Evolutionary conservation across 176 grass and related monocot species (phyloP), one percentile per base, ranked within the genome.

Genomic region (Lolium multiflorum): DNA sequence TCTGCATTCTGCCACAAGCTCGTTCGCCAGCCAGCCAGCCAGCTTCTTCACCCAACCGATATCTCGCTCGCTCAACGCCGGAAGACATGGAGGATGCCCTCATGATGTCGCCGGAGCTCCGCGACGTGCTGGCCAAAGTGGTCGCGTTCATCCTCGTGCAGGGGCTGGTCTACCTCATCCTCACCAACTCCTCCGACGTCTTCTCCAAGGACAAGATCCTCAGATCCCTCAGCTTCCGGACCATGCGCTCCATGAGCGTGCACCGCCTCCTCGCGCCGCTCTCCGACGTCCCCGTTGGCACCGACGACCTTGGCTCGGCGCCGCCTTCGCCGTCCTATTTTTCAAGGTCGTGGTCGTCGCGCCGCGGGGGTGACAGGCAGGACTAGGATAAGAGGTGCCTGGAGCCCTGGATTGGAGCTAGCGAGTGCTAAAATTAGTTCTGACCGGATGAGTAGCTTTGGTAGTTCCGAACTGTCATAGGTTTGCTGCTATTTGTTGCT

Each of bases 131-230:
- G 11, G 78, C 48, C 14, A 96, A 96, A 78, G 89, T 93, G 15
- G 84, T 78, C 4, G 78, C 88, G 39, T 96, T 96, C 73, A 51
- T 96, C 87, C 50, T 93, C 5, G 94, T 96, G 1, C 94, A 93
- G 78, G 94, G 43, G 13, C 84, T 96, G 50, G 91, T 93, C 16
- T 96, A 88, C 82, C 80, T 96, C 64, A 96, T 95, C 84, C 93
- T 95, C 79, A 69, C 59, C 49, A 89, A 84, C 43, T 98, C 96
- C 15, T 98, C 96, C 18, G 76, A 84, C 79, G 70, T 98, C 87
- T 95, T 98, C 88, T 92, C 84, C 26, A 81, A 76, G 63, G 57
- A 86, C 78, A 65, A 81, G 31, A 7, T 14, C 12, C 81, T 83
- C 81, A 85, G 91, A 73, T 91, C 90, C 52, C 78, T 86, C 25